phyloP scores from a whole-genome alignment of 176 grass and related monocot genomes.

The Thalia dealbata region DNA sequence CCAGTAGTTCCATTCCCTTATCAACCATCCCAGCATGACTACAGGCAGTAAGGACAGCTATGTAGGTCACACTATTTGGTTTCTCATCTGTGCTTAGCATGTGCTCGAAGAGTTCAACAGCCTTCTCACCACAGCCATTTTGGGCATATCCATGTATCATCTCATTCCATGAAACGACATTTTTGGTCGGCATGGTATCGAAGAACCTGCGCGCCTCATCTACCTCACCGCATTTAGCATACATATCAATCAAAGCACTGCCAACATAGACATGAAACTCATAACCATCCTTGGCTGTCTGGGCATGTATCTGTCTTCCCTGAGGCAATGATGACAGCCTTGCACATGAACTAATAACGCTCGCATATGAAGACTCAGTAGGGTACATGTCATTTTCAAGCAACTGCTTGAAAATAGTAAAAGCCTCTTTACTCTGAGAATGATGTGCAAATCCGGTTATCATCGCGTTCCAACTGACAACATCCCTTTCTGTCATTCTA shows the following conservation, averaged over 20 bases:
- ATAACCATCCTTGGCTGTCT: slow-evolving; percentile 64
- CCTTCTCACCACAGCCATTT: slow-evolving; percentile 53
- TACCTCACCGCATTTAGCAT: slow-evolving; percentile 75
- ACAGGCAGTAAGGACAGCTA: slow-evolving; percentile 69
- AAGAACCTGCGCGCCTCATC: slow-evolving; percentile 51
- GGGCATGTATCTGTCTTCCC: slow-evolving; percentile 63
- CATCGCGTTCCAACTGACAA: slow-evolving; percentile 89
- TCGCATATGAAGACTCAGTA: slow-evolving; percentile 69
- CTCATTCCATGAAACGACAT: slow-evolving; percentile 98
- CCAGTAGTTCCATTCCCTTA: slow-evolving; percentile 41
- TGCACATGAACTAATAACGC: slow-evolving; percentile 64
- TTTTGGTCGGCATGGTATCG: slow-evolving; percentile 48
- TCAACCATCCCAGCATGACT: slow-evolving; percentile 58
- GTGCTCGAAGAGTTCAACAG: slow-evolving; percentile 59
- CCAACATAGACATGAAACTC: slow-evolving; percentile 64
- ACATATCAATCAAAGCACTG: slow-evolving; percentile 73
- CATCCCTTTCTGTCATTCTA: slow-evolving; percentile 54
- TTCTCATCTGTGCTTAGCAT: slow-evolving; percentile 61
- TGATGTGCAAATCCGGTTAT: slow-evolving; percentile 57
- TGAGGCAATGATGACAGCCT: slow-evolving; percentile 59
- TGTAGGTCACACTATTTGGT: slow-evolving; percentile 67
- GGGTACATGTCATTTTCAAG: slow-evolving; percentile 39
- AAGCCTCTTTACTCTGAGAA: slow-evolving; percentile 57
- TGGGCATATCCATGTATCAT: slow-evolving; percentile 88
- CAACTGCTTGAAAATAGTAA: slow-evolving; percentile 70